Evolutionary conservation across 2,329 filamentous ascomycete genomes (phyloP), one percentile per base, ranked within the genome.

Genomic region (Incumbomyces delicatus): DNA sequence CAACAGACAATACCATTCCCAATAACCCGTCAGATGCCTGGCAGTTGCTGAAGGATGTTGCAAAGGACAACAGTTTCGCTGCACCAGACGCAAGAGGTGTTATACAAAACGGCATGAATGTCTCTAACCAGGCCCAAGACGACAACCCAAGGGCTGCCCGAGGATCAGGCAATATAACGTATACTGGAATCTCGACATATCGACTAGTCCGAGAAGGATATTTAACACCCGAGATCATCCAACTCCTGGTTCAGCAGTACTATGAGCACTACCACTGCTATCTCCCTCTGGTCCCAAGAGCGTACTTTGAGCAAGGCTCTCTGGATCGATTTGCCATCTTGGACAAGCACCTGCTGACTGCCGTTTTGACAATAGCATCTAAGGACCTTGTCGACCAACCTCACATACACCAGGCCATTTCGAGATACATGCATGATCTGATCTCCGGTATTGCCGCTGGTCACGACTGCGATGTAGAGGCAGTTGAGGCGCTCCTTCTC

Each of bases 301-400:
- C 74, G 52, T 76, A 79, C 36, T 76, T 82, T 52, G 69, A 78
- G 50, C 67, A 72, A 33, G 60, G 66, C 12, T 66, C 74, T 47
- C 62, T 85, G 8, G 66, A 75, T 20, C 66, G 72, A 14, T 77
- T 78, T 51, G 76, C 78, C 4, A 68, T 71, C 2, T 74, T 75
- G 22, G 81, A 85, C 57, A 78, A 75, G 27, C 78, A 85, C 57
- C 68, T 87, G 0, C 69, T 86, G 13, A 85, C 82, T 0, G 81
- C 82, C 0, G 77, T 86, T 2, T 66, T 87, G 3, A 81, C 81
- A 1, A 81, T 87, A 41, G 78, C 81, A 3, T 83, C 82, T 6
- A 83, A 85, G 61, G 81, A 87, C 56, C 66, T 84, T n/a, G 71
- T 75, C 1, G 73, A 81, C 5, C 76, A 81, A 55, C 74, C 77